Base-by-base conservation (phyloP, 108 stramenopile species). In the Schizochytrium sp. region DNA sequence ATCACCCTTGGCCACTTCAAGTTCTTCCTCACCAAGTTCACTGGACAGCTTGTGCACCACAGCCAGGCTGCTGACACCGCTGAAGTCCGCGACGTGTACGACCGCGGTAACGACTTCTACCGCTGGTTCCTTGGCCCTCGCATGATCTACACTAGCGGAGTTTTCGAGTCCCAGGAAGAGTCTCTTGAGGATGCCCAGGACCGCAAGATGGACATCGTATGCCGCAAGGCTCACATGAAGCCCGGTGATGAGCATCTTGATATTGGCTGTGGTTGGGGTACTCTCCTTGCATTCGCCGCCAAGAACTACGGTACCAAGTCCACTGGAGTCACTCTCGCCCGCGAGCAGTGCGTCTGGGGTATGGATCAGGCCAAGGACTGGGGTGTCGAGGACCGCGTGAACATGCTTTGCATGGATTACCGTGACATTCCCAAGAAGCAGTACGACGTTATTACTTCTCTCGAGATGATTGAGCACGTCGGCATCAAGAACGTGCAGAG, bases 381-480 rank as follows among this genome's bases (percentile, higher is more conserved):
- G 40, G 45, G 72, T 46, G 73, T 45, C 49, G 28, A 89, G 89
- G 73, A 53, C 50, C 72, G 45, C 89, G 44, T 46, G 73, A 41
- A 89, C 45, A 57, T 83, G 41, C 57, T 89, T 19, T 72, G 72
- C 89, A 89, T 73, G 55, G 89, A 89, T 41, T 89, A 89, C 73
- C 53, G 89, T 19, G 73, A 83, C 73, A 89, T 89, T 46, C 89
- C 89, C 56, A 53, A 83, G 45, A 53, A 83, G 73, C 64, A 76
- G 59, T 89, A 72, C 89, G 42, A 89, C 58, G 73, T 55, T 46
- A 89, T 89, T 50, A 83, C 72, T 56, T 83, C 57, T 44, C 49
- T 89, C 89, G 89, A 89, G 89, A 89, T 89, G 89, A 72, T 72
- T 56, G 89, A 89, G 89, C 89, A 89, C 89, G 73, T 89, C 56